A percentile compares a stretch with the other conserved stretches of the same genome.
These are phyloP conservation scores for Stentor roeselii DNA, from an alignment of 73 alveolate species.

Conservation along the genomic window DNA sequence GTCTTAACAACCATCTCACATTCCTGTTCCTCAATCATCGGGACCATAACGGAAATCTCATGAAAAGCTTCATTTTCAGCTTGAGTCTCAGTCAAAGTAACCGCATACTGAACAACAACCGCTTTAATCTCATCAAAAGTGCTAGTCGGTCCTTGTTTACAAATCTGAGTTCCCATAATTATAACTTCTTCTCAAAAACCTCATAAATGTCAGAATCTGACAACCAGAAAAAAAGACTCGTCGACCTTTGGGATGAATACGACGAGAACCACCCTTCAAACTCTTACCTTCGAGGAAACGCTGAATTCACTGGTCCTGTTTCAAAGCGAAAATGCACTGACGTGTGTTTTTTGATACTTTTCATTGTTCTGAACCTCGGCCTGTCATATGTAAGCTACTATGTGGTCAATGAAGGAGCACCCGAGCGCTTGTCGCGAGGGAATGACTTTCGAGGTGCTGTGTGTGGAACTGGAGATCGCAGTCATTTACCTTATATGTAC, in stretches of 20 bases:
- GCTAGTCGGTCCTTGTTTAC: no score
- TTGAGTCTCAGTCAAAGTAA: no score
- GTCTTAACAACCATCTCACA: no score
- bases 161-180: no score
- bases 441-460: slow-evolving; percentile 49
- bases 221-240: not conserved
- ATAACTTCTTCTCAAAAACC: no score
- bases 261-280: slow-evolving; percentile 36
- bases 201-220: no score
- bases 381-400: slow-evolving; percentile 26
- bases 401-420: slow-evolving; percentile 41
- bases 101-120: no score
- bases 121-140: no score
- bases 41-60: no score
- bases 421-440: slow-evolving; percentile 42
- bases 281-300: slow-evolving; percentile 37
- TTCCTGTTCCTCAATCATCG: no score
- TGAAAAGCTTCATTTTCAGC: no score
- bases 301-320: slow-evolving; percentile 42
- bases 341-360: slow-evolving; percentile 30
- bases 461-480: slow-evolving; percentile 43
- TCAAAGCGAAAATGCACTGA: slow-evolving; percentile 43
- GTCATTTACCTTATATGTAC: slow-evolving; percentile 43
- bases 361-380: slow-evolving; percentile 31
- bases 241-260: slow-evolving; percentile 14